Conservation (phyloP, 2,329 filamentous ascomycete genomes). For the Penicillium sp. region DNA sequence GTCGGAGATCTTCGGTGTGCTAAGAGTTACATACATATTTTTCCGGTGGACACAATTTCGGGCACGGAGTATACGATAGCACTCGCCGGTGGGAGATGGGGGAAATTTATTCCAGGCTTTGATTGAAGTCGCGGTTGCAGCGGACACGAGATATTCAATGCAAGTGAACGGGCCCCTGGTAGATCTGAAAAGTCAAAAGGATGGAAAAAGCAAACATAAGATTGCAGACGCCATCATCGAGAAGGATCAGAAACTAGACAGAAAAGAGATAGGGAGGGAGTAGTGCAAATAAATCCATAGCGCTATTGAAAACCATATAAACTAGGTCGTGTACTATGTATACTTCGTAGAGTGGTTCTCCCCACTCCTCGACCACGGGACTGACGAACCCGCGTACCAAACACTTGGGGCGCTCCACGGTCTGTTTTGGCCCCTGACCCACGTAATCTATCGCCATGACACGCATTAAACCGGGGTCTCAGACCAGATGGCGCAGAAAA, state of each 20-base stretch:
- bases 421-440: constrained; percentile 7
- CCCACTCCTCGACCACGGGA: constrained; percentile 2
- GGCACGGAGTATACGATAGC: not conserved
- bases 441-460: constrained; percentile 11
- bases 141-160: constrained; percentile 17
- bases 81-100: not conserved
- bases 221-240: not conserved
- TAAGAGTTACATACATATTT: too few relatives aligned
- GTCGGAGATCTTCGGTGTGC: not conserved
- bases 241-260: not conserved
- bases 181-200: not conserved
- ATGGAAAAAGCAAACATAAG: not conserved
- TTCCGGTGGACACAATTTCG: too few relatives aligned
- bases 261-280: not conserved
- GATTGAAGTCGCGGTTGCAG: constrained; percentile 15
- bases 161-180: not conserved
- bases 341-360: not conserved
- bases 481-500: not conserved
- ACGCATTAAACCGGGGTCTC: constrained; percentile 16
- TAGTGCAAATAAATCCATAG: not conserved
- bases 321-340: not conserved
- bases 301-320: not conserved
- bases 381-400: constrained; percentile 12
- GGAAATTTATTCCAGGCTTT: not conserved
- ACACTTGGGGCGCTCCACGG: constrained; percentile 11